Conservation (phyloP, 768 basidiomycete species). For the Xanthoconium stramineum region DNA sequence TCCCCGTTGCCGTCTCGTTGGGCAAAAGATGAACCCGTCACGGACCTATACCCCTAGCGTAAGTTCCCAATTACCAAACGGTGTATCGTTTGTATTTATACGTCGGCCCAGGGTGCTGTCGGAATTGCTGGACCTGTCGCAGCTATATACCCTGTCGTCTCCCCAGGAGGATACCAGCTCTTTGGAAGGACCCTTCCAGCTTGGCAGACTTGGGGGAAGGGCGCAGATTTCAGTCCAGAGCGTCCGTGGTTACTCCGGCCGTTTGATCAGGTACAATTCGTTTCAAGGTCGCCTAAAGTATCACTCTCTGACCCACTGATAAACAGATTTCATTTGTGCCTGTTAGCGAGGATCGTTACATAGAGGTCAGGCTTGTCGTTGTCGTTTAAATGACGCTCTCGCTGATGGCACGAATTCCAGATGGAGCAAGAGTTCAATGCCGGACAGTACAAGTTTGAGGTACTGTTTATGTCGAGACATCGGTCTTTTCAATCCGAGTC, state of each 20-base stretch:
- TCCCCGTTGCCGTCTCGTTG: conserved; percentile 54
- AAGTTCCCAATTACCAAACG: conserved; percentile 6
- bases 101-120: conserved; percentile 51
- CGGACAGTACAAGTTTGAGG: conserved; percentile 52
- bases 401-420: conserved; percentile 26
- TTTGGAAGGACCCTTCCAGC: conserved; percentile 61
- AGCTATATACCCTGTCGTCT: conserved; percentile 64
- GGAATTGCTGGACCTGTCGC: conserved; percentile 65
- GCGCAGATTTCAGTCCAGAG: conserved; percentile 41
- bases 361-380: conserved; percentile 34
- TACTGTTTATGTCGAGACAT: conserved; percentile 6
- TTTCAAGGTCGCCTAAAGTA: background rate
- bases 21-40: conserved; percentile 76
- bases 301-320: background rate
- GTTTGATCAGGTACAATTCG: conserved; percentile 52
- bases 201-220: conserved; percentile 64
- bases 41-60: conserved; percentile 63
- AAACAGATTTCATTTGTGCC: conserved; percentile 50
- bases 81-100: background rate
- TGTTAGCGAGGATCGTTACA: conserved; percentile 46
- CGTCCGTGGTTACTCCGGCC: conserved; percentile 58
- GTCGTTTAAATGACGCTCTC: background rate
- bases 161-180: conserved; percentile 64
- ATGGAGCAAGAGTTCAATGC: conserved; percentile 50
- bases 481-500: conserved; percentile 9